Percentiles rank a stretch among this genome's conserved stretches.
phyloP scores from a whole-genome alignment of 1,284 basidiomycete genomes.

The Naganishia liquefaciens region DNA sequence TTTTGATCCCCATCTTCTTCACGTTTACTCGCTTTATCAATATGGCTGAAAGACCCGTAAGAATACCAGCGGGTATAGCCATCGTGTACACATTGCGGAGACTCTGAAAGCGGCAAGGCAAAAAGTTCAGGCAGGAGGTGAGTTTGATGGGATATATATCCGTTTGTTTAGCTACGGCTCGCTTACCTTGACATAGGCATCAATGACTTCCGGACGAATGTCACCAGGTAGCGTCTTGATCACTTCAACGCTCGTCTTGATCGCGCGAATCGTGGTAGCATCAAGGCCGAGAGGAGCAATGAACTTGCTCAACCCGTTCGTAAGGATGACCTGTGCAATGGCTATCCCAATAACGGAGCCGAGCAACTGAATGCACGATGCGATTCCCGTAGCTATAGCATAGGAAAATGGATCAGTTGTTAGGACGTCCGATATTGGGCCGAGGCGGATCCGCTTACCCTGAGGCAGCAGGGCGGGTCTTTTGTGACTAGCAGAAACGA shows the following conservation, averaged over 20 bases:
- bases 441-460: conserved; percentile 10
- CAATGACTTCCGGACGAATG: conserved; percentile 49
- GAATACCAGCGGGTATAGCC: conserved; percentile 51
- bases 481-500: conserved; percentile 35
- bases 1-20: conserved; percentile 43
- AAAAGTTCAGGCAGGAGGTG: not conserved
- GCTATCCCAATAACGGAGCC: conserved; percentile 55
- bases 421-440: conserved; percentile 28
- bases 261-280: conserved; percentile 37
- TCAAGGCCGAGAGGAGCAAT: conserved; percentile 35
- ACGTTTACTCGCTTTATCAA: conserved; percentile 55
- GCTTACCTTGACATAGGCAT: conserved; percentile 51
- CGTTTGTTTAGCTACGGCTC: too few relatives aligned
- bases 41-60: conserved; percentile 49
- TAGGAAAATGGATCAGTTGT: conserved; percentile 29
- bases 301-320: conserved; percentile 41
- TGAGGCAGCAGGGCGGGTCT: conserved; percentile 42
- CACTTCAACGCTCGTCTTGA: conserved; percentile 48
- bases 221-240: conserved; percentile 40
- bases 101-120: conserved; percentile 35
- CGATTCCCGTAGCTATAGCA: conserved; percentile 50
- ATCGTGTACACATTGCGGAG: conserved; percentile 55
- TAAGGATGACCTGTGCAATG: conserved; percentile 54
- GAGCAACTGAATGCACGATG: conserved; percentile 54
- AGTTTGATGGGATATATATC: too few relatives aligned